phyloP scores from a whole-genome alignment of 2,329 filamentous ascomycete species.

The Fusarium irregulare region DNA sequence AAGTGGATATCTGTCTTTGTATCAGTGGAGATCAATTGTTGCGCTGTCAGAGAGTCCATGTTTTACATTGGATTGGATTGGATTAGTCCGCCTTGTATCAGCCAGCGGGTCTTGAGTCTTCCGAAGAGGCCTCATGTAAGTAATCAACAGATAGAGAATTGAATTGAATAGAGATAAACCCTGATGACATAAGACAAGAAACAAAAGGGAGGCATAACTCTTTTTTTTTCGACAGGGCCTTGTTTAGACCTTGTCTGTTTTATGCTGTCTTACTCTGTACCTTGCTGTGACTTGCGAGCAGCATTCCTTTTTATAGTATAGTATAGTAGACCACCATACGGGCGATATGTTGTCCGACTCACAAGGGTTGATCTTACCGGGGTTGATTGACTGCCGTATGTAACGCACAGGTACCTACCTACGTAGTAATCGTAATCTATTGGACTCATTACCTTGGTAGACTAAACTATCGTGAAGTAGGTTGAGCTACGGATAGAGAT shows the following conservation, averaged over 20 bases:
- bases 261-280: neutral
- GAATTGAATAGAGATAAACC: neutral
- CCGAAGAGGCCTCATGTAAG: neutral
- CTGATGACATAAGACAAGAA: neutral
- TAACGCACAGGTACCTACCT: neutral
- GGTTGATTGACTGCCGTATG: conserved; percentile 1
- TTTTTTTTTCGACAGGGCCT: neutral
- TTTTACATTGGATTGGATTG: neutral
- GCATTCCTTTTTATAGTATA: conserved; percentile 31
- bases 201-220: neutral
- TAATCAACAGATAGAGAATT: neutral
- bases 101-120: neutral
- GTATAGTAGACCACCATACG: neutral
- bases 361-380: neutral
- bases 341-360: conserved; percentile 15
- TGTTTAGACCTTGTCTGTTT: neutral
- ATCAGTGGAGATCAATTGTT: neutral
- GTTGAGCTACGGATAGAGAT: neutral
- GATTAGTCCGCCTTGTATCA: conserved; percentile 4
- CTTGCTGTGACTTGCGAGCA: neutral
- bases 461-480: neutral
- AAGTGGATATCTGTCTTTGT: neutral
- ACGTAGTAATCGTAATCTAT: neutral
- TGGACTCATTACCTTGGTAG: neutral
- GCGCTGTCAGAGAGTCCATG: conserved; percentile 27